phyloP scores from a whole-genome alignment of 2,329 filamentous ascomycete genomes.

The Elsinoe fawcettii region DNA sequence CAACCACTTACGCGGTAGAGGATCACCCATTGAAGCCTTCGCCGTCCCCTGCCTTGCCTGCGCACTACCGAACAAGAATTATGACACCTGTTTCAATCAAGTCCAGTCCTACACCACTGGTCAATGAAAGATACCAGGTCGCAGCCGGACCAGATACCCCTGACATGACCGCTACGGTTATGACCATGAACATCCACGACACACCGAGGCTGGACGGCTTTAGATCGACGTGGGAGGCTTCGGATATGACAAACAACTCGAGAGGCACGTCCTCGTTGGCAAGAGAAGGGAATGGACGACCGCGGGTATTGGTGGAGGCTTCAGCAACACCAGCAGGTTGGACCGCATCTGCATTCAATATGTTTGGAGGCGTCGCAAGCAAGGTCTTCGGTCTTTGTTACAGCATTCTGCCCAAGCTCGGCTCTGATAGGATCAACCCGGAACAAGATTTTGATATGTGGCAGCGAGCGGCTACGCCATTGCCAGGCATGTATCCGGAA shows the following conservation, averaged over 20 bases:
- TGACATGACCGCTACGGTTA: slow-evolving; percentile 28
- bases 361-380: slow-evolving; percentile 61
- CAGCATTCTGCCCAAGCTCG: slow-evolving; percentile 18
- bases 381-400: slow-evolving; percentile 80
- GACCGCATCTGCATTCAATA: slow-evolving; percentile 52
- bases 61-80: neutral
- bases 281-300: slow-evolving; percentile 30
- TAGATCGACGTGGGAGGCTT: slow-evolving; percentile 26
- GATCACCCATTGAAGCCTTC: neutral
- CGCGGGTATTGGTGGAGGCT: slow-evolving; percentile 5
- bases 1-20: neutral
- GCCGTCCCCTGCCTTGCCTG: neutral
- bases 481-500: slow-evolving; percentile 48
- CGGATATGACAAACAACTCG: neutral
- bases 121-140: slow-evolving; percentile 45
- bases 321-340: slow-evolving; percentile 35
- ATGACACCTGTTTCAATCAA: neutral
- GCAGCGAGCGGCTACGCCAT: slow-evolving; percentile 33
- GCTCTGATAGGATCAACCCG: slow-evolving; percentile 10
- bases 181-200: slow-evolving; percentile 30
- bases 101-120: slow-evolving; percentile 29
- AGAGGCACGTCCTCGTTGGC: slow-evolving; percentile 19
- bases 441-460: slow-evolving; percentile 14
- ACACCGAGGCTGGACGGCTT: slow-evolving; percentile 20
- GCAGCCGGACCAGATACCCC: slow-evolving; percentile 45